phyloP scores from a whole-genome alignment of 208 protist genomes.

The Angomonas ambiguus region DNA sequence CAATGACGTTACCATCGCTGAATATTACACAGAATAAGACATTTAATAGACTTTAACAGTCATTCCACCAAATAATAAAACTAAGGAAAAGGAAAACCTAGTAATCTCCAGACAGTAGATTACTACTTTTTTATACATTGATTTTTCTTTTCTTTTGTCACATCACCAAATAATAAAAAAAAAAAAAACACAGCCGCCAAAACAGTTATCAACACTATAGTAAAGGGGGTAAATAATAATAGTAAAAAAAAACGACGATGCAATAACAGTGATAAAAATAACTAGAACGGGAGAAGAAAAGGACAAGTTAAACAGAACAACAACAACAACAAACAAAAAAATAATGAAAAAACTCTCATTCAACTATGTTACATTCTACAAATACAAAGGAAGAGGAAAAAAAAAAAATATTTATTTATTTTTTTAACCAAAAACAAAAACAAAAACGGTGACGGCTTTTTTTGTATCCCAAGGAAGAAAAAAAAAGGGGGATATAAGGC shows the following conservation, averaged over 20 bases:
- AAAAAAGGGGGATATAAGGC: no score
- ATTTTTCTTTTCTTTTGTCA: slow-evolving; percentile 3
- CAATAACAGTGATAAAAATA: neutral
- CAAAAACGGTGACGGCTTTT: no score
- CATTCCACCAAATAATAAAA: no score
- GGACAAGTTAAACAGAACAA: neutral
- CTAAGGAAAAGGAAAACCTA: no score
- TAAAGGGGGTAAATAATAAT: slow-evolving; percentile 11
- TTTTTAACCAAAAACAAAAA: no score
- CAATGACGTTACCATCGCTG: no score
- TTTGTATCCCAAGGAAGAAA: no score
- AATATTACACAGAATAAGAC: no score
- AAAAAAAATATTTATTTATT: neutral
- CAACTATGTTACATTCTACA: slow-evolving; percentile 2
- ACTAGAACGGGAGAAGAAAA: neutral
- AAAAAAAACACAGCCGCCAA: neutral
- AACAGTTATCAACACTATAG: neutral
- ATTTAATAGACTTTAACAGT: no score
- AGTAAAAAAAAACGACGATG: slow-evolving; percentile 22
- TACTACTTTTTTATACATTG: no score
- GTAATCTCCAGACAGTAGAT: no score
- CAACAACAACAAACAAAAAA: slow-evolving; percentile 6
- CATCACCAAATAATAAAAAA: neutral
- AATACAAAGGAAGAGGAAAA: slow-evolving; percentile 9
- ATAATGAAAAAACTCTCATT: neutral